Percentiles rank a stretch among this genome's conserved stretches.
Evolutionary conservation across 192 early-diverging fungal genomes (phyloP).

Genomic region (Rhizoclosmatium globosum): DNA sequence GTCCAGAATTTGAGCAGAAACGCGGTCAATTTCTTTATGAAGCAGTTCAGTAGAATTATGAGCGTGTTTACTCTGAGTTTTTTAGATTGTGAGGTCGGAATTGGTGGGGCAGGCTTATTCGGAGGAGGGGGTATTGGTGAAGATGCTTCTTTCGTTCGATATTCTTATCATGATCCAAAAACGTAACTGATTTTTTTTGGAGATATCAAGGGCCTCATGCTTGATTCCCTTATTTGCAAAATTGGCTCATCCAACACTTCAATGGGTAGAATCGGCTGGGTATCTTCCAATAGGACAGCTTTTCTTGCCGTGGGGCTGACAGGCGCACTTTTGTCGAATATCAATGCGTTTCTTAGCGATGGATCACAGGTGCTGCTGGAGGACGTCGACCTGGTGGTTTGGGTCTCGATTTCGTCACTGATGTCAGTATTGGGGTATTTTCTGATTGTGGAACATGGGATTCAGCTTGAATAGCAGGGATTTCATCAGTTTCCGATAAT

Average conservation of each 20-base stretch:
- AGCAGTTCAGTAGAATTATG: not conserved
- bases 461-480: not conserved
- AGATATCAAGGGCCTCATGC: not conserved
- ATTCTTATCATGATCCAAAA: not conserved
- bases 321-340: slow-evolving; percentile 4
- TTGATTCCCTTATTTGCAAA: not conserved
- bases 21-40: not conserved
- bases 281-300: not conserved
- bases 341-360: not conserved
- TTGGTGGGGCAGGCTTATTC: slow-evolving; percentile 21
- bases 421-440: not conserved
- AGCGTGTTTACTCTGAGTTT: too few relatives aligned
- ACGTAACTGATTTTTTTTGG: slow-evolving; percentile 33
- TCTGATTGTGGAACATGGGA: too few relatives aligned
- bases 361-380: slow-evolving; percentile 12
- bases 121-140: slow-evolving; percentile 18
- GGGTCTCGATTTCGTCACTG: slow-evolving; percentile 30
- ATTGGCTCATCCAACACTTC: too few relatives aligned
- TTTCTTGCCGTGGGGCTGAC: not conserved
- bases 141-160: not conserved
- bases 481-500: not conserved
- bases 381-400: slow-evolving; percentile 29
- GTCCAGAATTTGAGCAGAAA: not conserved
- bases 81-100: not conserved
- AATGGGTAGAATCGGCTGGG: not conserved